These are phyloP conservation scores for Mycothermus thermophilus DNA, from an alignment of 495 filamentous ascomycete species.

Conservation along the genomic window DNA sequence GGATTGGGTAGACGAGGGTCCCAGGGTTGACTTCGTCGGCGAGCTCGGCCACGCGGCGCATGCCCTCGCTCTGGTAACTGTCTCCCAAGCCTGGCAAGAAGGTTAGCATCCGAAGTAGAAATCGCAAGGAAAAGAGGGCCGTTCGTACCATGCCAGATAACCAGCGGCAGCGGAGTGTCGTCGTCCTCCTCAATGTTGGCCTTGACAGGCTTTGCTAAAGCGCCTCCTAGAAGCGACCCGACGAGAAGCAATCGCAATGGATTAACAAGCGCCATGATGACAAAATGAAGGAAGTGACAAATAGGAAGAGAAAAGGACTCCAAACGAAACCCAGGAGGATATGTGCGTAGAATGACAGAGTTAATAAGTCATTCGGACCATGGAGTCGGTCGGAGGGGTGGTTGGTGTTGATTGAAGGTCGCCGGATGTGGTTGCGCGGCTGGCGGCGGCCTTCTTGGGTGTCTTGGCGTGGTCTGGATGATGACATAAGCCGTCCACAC, in stretches of 20 bases:
- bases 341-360: neutral
- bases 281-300: neutral
- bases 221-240: constrained; percentile 16
- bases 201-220: constrained; percentile 14
- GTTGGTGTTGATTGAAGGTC: neutral
- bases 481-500: no score
- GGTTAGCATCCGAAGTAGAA: neutral
- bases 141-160: constrained; percentile 81
- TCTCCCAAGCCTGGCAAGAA: constrained; percentile 36
- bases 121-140: neutral
- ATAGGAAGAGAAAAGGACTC: constrained; percentile 1
- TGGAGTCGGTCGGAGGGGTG: neutral
- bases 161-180: constrained; percentile 60
- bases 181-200: constrained; percentile 21
- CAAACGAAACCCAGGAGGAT: no score
- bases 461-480: no score
- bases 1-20: constrained; percentile 72
- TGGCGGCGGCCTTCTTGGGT: no score
- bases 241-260: constrained; percentile 12
- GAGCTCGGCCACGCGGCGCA: constrained; percentile 50
- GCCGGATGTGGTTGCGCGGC: neutral
- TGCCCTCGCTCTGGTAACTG: constrained; percentile 60
- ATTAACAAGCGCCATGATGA: constrained; percentile 10
- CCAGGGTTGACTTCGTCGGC: constrained; percentile 62
- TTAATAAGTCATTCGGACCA: no score